Conservation (phyloP, 257 asterid genomes). For the Lycium ferocissimum region DNA sequence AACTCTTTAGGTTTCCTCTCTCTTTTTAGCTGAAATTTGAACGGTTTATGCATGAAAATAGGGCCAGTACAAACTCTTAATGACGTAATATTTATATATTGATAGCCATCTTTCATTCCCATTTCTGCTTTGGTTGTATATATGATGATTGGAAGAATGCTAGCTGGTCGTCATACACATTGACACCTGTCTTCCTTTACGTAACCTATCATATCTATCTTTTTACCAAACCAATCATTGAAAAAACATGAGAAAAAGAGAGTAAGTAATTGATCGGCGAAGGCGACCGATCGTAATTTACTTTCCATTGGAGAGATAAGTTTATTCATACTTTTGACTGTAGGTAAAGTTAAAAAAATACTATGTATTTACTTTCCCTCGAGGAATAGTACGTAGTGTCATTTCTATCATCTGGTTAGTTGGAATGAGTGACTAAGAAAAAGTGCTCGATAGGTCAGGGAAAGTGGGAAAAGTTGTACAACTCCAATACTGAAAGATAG, state of each 20-base stretch:
- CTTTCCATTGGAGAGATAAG: not conserved
- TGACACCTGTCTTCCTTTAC: slow-evolving; percentile 12
- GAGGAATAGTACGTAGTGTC: not conserved
- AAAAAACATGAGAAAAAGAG: not conserved
- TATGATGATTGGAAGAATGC: slow-evolving; percentile 23
- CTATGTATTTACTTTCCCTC: not conserved
- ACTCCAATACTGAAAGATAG: too few species aligned
- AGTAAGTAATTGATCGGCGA: not conserved
- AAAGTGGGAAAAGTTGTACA: too few species aligned
- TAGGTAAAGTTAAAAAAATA: not conserved
- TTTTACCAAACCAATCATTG: slow-evolving; percentile 1
- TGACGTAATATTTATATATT: slow-evolving; percentile 16
- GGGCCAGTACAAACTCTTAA: not conserved
- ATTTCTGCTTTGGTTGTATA: not conserved
- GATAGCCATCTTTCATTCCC: slow-evolving; percentile 24
- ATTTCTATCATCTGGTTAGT: too few species aligned
- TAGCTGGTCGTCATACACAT: not conserved
- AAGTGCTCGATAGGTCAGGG: too few species aligned
- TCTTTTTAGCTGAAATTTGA: slow-evolving; percentile 3
- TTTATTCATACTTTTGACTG: not conserved
- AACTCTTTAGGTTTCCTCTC: not conserved
- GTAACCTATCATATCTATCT: slow-evolving; percentile 1
- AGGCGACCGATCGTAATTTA: not conserved
- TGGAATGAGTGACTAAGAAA: too few species aligned
- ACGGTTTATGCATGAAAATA: slow-evolving; percentile 4